Evolutionary conservation across 140 eudicot species (phyloP).

Genomic region (Anethum foeniculum): DNA sequence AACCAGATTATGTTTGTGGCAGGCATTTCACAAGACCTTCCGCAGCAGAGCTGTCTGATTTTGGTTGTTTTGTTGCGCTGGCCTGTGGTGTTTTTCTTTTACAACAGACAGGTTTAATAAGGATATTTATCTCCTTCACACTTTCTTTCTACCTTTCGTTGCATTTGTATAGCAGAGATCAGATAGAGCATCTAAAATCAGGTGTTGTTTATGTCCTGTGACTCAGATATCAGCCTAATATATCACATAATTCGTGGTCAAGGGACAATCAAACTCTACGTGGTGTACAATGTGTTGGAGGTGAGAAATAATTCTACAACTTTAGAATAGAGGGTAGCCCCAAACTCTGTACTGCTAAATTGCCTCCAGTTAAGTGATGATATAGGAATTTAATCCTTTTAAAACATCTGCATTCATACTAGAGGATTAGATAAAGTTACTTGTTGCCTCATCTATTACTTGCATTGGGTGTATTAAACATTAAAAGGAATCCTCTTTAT

Average conservation of each 20-base stretch:
- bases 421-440: background rate
- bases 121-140: slow-evolving; percentile 25
- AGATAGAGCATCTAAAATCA: slow-evolving; percentile 1
- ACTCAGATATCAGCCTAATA: slow-evolving; percentile 85
- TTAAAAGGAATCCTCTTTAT: background rate
- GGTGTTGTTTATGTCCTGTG: slow-evolving; percentile 11
- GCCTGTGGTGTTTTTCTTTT: slow-evolving; percentile 61
- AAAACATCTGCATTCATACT: background rate
- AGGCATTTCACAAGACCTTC: slow-evolving; percentile 79
- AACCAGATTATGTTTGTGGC: slow-evolving; percentile 32
- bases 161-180: background rate
- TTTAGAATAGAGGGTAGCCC: background rate
- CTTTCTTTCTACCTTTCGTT: background rate
- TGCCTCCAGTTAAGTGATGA: background rate
- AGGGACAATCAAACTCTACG: slow-evolving; percentile 87
- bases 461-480: background rate
- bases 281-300: slow-evolving; percentile 97
- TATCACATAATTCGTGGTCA: slow-evolving; percentile 99
- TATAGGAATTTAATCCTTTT: background rate
- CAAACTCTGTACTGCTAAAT: background rate
- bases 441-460: background rate
- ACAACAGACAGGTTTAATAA: slow-evolving; percentile 73
- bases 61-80: slow-evolving; percentile 70
- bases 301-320: slow-evolving; percentile 30
- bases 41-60: slow-evolving; percentile 82